Base-by-base conservation (phyloP, 768 basidiomycete species). In the Cyclocybe aegerita region DNA sequence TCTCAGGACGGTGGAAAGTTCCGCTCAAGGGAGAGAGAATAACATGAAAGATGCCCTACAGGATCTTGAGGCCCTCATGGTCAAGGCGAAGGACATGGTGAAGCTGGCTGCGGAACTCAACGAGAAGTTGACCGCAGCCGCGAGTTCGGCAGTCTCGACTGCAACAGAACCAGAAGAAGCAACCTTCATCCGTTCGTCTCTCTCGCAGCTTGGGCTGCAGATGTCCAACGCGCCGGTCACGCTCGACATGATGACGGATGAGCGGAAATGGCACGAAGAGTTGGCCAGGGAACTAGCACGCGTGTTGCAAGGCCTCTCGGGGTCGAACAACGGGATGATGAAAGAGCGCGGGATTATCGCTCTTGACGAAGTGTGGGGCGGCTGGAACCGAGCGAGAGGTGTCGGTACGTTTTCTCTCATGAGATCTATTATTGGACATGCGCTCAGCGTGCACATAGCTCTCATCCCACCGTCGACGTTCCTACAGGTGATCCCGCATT, bases 11-110 rank as follows among this genome's bases (percentile, higher is more conserved):
- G 89, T 94, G 37, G 83, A 90, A 65, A 73, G 78, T 10, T 81
- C 83, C 7, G 81, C 83, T 1, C 79, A 85, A 58, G 78, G 76
- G 4, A 75, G 83, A 11, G 78, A 84, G 39, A 79, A 77, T 7
- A 76, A 85, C 55, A 80, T 98, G 71, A 76, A 77, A 17, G 82
- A 85, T 55, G 90, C 93, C 0, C 75, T 98, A 31, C 76, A 83
- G 56, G 97, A 98, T 61, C 78, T 98, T 32, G 93, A 98, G 63
- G 88, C 87, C 0, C 70, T 98, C 40, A 94, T 90, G 88, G 75
- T 86, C 42, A 90, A 95, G 63, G 93, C 94, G 1, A 87, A 83
- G 56, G 93, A 95, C 58, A 96, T 98, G 85, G 94, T 95, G 49
- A 81, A 81, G 30, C 77, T 98, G 16, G 94, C 96, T 2, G 86